Percentiles rank a stretch among this genome's conserved stretches.
Conservation (phyloP, 2,329 filamentous ascomycete genomes). For the Trichoderma koningiopsis region DNA sequence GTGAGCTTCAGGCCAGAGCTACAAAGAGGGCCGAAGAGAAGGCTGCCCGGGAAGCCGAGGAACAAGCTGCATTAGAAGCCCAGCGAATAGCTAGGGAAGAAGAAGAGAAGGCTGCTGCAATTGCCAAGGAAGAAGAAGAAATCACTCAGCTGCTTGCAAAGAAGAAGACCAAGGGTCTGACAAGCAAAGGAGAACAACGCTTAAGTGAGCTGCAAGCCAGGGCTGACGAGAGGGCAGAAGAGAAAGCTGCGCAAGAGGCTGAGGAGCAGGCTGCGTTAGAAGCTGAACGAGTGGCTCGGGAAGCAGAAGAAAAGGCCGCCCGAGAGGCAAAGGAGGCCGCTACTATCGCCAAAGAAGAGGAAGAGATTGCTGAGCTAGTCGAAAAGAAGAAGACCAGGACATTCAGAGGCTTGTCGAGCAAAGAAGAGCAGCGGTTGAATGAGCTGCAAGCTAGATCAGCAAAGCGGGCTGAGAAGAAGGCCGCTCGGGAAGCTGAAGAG, state of each 20-base stretch:
- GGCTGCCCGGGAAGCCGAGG: slow-evolving; percentile 34
- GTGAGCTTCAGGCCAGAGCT: slow-evolving; percentile 2
- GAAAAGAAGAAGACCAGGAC: slow-evolving; percentile 50
- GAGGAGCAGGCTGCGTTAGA: slow-evolving; percentile 31
- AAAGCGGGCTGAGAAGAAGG: slow-evolving; percentile 27
- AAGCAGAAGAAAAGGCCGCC: slow-evolving; percentile 12
- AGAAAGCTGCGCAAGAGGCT: slow-evolving; percentile 36
- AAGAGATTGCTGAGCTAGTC: slow-evolving; percentile 45
- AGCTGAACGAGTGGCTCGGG: slow-evolving; percentile 29
- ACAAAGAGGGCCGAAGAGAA: slow-evolving; percentile 18
- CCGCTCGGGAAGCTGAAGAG: slow-evolving; percentile 33
- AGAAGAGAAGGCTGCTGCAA: slow-evolving; percentile 26
- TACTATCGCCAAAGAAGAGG: slow-evolving; percentile 37
- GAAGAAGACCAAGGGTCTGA: slow-evolving; percentile 39
- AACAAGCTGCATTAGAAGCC: slow-evolving; percentile 30
- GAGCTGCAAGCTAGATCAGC: slow-evolving; percentile 26
- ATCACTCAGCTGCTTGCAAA: slow-evolving; percentile 39
- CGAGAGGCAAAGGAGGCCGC: slow-evolving; percentile 27
- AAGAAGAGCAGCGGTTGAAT: slow-evolving; percentile 37
- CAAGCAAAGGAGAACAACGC: slow-evolving; percentile 47
- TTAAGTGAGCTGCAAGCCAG: slow-evolving; percentile 42
- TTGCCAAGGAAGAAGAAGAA: slow-evolving; percentile 29
- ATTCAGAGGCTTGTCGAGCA: slow-evolving; percentile 32
- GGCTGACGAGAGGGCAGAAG: slow-evolving; percentile 42
- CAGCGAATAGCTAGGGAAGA: slow-evolving; percentile 30